A percentile compares a stretch with the other conserved stretches of the same genome.
phyloP scores from a whole-genome alignment of 2,329 filamentous ascomycete genomes.

The Fusarium cicatricum region DNA sequence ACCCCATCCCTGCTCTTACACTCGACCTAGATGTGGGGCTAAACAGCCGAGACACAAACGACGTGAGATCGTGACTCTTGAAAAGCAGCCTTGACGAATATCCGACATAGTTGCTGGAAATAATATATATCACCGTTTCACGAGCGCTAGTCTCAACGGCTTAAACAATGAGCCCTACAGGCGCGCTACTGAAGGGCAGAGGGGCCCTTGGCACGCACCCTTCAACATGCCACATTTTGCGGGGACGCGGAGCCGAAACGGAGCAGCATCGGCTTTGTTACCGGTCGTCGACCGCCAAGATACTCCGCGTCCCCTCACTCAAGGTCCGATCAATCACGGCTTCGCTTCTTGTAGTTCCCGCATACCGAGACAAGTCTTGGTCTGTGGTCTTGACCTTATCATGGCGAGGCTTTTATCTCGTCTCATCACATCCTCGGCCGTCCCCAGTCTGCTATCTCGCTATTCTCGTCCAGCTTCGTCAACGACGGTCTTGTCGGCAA shows the following conservation, averaged over 20 bases:
- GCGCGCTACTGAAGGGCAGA: no score
- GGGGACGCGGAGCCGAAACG: constrained; percentile 22
- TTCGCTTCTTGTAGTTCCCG: no score
- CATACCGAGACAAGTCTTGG: constrained; percentile 10
- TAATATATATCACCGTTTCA: no score
- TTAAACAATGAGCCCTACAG: no score
- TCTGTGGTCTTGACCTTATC: constrained; percentile 3
- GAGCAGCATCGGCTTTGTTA: constrained; percentile 17
- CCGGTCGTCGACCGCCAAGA: constrained; percentile 13
- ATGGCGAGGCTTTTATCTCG: constrained; percentile 18
- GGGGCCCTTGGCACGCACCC: no score
- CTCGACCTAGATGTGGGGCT: no score
- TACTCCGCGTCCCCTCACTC: constrained; percentile 21
- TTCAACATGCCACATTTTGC: constrained; percentile 4
- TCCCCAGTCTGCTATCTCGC: constrained; percentile 1
- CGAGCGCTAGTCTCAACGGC: no score
- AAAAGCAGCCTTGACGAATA: no score
- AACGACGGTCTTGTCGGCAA: neutral
- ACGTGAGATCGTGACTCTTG: no score
- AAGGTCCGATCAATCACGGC: neutral
- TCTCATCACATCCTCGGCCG: constrained; percentile 5
- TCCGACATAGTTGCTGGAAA: no score
- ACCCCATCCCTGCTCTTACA: no score
- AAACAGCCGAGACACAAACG: neutral
- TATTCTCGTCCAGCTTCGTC: neutral